Percentiles rank a stretch among this genome's conserved stretches.
Conservation (phyloP, 352 stramenopile species). For the Phytopythium vexans region DNA sequence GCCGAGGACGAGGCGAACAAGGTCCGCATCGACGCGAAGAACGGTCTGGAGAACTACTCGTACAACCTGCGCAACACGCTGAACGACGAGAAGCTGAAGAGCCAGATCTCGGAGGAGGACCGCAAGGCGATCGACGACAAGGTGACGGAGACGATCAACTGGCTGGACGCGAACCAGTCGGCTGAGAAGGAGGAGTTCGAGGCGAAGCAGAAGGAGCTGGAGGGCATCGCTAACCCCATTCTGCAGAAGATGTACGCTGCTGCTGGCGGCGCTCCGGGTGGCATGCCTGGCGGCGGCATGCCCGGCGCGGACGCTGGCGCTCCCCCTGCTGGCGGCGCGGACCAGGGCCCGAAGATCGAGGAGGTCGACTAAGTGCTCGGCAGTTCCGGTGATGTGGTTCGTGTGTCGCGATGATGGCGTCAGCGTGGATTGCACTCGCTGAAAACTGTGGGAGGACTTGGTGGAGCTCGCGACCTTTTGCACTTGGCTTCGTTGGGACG, state of each 20-base stretch:
- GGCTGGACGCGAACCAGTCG: constrained; percentile 93
- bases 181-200: constrained; percentile 84
- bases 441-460: not conserved
- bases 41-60: constrained; percentile 95
- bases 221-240: constrained; percentile 82
- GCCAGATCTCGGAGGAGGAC: constrained; percentile 76
- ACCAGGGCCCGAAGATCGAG: constrained; percentile 79
- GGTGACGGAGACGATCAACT: constrained; percentile 96
- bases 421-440: constrained; percentile 9
- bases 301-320: constrained; percentile 23
- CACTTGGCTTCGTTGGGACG: not conserved
- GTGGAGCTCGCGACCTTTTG: constrained; percentile 5
- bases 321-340: constrained; percentile 27
- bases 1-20: constrained; percentile 97
- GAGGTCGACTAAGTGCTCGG: constrained; percentile 62
- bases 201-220: constrained; percentile 87
- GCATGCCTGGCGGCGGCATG: constrained; percentile 41
- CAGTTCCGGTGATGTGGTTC: constrained; percentile 1
- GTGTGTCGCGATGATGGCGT: constrained; percentile 1
- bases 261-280: constrained; percentile 41
- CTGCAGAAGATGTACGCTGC: constrained; percentile 82
- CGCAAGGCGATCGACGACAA: constrained; percentile 82
- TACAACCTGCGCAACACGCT: constrained; percentile 92
- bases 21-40: constrained; percentile 95
- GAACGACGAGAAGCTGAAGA: constrained; percentile 92